A percentile compares a stretch with the other conserved stretches of the same genome.
These are phyloP conservation scores for Dictyophora rubrovolvata DNA, from an alignment of 768 basidiomycete genomes.

Conservation along the genomic window DNA sequence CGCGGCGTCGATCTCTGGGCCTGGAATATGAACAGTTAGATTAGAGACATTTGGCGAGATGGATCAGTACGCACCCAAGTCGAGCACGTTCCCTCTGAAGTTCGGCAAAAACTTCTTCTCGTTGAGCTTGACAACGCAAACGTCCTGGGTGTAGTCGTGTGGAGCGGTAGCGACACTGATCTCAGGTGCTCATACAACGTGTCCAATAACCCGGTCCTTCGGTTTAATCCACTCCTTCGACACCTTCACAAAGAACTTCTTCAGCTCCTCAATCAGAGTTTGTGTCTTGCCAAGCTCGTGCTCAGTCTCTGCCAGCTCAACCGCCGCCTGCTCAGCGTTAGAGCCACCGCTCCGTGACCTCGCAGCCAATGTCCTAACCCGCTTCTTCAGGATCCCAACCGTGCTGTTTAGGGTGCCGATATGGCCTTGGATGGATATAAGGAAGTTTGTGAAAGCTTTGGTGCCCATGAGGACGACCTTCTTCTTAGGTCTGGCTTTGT, in stretches of 20 bases:
- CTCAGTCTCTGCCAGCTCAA: conserved; percentile 14
- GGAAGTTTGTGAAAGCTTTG: conserved; percentile 15
- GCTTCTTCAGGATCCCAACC: conserved; percentile 13
- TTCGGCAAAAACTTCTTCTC: conserved; percentile 17
- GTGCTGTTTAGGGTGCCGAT: conserved; percentile 17
- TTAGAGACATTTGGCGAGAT: neutral
- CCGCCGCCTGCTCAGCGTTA: conserved; percentile 10
- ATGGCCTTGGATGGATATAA: conserved; percentile 17
- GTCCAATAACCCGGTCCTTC: conserved; percentile 19
- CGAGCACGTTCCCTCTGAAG: conserved; percentile 18
- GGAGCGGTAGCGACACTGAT: conserved; percentile 14
- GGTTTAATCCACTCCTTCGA: conserved; percentile 16
- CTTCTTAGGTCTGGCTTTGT: conserved; percentile 17
- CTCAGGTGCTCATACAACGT: conserved; percentile 20
- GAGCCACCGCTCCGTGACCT: conserved; percentile 12
- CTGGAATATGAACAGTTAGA: conserved; percentile 12
- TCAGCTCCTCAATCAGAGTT: conserved; percentile 16
- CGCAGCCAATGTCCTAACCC: conserved; percentile 7
- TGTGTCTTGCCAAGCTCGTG: conserved; percentile 14
- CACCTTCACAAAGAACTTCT: conserved; percentile 16
- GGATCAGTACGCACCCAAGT: conserved; percentile 12
- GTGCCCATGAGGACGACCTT: conserved; percentile 21
- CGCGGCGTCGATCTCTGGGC: conserved; percentile 14
- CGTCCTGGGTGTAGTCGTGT: conserved; percentile 15
- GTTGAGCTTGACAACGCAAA: conserved; percentile 21